These are phyloP conservation scores for Stellera chamaejasme DNA, from an alignment of 345 rosid species.

Conservation along the genomic window DNA sequence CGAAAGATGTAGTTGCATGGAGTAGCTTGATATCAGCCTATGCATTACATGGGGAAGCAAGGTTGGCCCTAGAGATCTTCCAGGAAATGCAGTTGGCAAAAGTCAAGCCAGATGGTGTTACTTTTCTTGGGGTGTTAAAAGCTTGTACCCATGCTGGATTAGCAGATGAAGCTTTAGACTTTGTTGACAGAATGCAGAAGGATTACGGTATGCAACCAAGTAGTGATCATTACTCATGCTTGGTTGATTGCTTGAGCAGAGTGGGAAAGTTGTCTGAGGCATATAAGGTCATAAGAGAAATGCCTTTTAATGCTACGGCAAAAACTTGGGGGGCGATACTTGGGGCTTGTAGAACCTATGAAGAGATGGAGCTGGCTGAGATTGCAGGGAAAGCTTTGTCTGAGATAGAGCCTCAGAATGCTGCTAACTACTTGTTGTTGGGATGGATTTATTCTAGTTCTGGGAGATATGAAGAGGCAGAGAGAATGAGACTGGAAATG, in stretches of 20 bases:
- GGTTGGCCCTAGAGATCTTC: slow-evolving; percentile 35
- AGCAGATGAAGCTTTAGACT: slow-evolving; percentile 42
- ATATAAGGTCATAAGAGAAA: slow-evolving; percentile 32
- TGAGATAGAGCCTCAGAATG: slow-evolving; percentile 54
- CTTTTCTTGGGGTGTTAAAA: slow-evolving; percentile 48
- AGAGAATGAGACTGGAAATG: slow-evolving; percentile 47
- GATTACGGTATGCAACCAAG: slow-evolving; percentile 31
- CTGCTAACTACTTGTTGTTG: slow-evolving; percentile 42
- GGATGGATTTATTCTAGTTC: slow-evolving; percentile 41
- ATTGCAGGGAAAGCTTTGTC: slow-evolving; percentile 41
- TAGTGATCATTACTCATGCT: slow-evolving; percentile 56
- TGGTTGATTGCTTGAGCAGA: slow-evolving; percentile 51
- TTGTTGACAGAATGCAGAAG: slow-evolving; percentile 30
- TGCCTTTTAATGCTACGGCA: slow-evolving; percentile 46
- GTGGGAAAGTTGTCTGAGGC: slow-evolving; percentile 55
- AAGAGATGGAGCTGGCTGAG: slow-evolving; percentile 54
- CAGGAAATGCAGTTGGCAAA: slow-evolving; percentile 43
- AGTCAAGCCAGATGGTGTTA: slow-evolving; percentile 45
- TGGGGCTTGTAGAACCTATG: slow-evolving; percentile 52
- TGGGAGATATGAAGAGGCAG: slow-evolving; percentile 55
- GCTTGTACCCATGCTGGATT: slow-evolving; percentile 69
- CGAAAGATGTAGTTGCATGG: slow-evolving; percentile 62
- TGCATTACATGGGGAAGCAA: slow-evolving; percentile 55
- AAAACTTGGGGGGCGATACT: slow-evolving; percentile 64
- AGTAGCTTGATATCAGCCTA: slow-evolving; percentile 60